Conservation (phyloP, 1,284 basidiomycete species). For the Wallemia mellicola region DNA sequence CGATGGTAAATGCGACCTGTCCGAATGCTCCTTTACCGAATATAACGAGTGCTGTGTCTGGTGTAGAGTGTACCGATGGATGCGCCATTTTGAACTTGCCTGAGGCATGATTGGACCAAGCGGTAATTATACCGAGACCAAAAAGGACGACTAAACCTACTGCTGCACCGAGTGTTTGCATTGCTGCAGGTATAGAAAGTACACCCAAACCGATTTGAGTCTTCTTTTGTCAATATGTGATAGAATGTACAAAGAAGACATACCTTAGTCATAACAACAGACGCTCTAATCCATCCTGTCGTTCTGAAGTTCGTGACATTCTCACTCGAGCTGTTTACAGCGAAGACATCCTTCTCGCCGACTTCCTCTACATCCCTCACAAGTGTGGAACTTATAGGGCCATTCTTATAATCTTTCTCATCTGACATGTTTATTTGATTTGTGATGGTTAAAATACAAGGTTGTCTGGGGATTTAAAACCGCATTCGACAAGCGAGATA, state of each 20-base stretch:
- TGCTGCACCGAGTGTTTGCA: constrained; percentile 1
- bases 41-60: not conserved
- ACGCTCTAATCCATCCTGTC: not conserved
- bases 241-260: not conserved
- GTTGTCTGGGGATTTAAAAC: no score
- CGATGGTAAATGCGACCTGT: not conserved
- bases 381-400: not conserved
- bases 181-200: constrained; percentile 1
- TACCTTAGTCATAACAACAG: not conserved
- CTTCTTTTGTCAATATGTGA: not conserved
- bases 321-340: not conserved
- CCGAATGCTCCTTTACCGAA: constrained; percentile 4
- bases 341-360: not conserved
- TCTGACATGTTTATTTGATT: not conserved
- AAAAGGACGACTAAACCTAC: not conserved
- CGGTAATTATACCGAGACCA: constrained; percentile 1
- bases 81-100: not conserved
- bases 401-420: not conserved
- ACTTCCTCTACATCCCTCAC: not conserved
- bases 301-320: not conserved
- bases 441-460: no score
- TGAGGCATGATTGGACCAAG: not conserved
- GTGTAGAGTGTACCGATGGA: not conserved
- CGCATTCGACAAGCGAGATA: no score
- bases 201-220: constrained; percentile 2